Evolutionary conservation across 371 early-diverging fungal genomes (phyloP).

Genomic region (Mortierella sp.): DNA sequence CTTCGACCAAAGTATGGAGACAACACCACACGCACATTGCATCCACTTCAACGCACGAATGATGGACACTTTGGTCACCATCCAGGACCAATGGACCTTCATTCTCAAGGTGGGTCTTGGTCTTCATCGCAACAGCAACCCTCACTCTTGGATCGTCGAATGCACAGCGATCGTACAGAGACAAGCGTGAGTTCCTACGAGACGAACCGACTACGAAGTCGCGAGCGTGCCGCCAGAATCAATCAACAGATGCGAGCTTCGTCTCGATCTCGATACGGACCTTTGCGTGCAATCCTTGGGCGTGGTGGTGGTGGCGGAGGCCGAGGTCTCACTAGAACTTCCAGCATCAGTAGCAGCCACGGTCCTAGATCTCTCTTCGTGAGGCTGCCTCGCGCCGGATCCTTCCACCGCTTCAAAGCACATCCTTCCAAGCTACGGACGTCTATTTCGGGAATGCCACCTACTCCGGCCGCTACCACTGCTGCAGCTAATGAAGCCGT

Average conservation of each 20-base stretch:
- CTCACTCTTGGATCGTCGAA: not conserved
- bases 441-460: not conserved
- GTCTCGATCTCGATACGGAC: slow-evolving; percentile 2
- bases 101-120: not conserved
- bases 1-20: not conserved
- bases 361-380: not conserved
- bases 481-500: no score
- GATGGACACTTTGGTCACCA: not conserved
- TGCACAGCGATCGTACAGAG: slow-evolving; percentile 18
- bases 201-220: slow-evolving; percentile 13
- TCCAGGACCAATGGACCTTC: not conserved
- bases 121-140: not conserved
- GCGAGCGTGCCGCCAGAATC: slow-evolving; percentile 16
- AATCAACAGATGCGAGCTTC: slow-evolving; percentile 19
- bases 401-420: not conserved
- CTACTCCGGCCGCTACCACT: no score
- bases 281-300: slow-evolving; percentile 7
- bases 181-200: slow-evolving; percentile 8
- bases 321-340: no score
- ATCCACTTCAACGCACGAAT: not conserved
- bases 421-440: not conserved
- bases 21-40: not conserved
- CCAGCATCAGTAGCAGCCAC: not conserved
- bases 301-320: not conserved
- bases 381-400: not conserved